Evolutionary conservation across 2,329 filamentous ascomycete genomes (phyloP), one percentile per base, ranked within the genome.

Genomic region (Talaromyces piceae): DNA sequence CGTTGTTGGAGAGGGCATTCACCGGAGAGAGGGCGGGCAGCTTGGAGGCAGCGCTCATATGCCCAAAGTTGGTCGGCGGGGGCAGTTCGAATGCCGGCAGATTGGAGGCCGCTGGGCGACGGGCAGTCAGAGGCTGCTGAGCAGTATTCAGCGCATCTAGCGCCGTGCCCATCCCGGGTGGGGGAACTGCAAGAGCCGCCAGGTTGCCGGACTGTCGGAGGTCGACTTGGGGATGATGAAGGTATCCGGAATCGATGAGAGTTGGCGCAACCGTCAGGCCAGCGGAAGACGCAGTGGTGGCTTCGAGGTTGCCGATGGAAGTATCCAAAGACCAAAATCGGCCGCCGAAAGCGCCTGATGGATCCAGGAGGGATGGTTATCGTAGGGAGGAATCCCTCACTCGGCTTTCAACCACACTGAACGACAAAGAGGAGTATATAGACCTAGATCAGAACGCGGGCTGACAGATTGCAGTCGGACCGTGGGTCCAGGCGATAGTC

Each of bases 41-140:
- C 65, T 80, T 81, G 60, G 78, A 67, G 22, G 69, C 61, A 45
- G 69, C 69, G 67, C 66, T 69, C 60, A 67, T 68, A 68, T 71
- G 66, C 67, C 62, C 67, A 65, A 73, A 55, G 57, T 68, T 62
- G 2, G 66, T 69, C 58, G 82, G 82, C 49, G 84, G 81, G 57
- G 82, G 81, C 47, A 88, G 78, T 63, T 86, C 82, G 64, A 88
- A 87, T 58, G 72, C 78, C 52, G 85, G 84, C 56, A 90, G 77
- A 60, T 79, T 79, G 52, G 80, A 81, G 56, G 85, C 82, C 63
- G 84, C 84, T 63, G 83, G 80, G 68, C 86, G 81, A 62, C 86
- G 80, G 67, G 83, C 78, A 59, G 83, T 81, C 66, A 90, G 83
- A 72, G 84, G 86, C 64, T 78, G 76, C 60, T 79, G 76, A 61